A percentile compares a stretch with the other conserved stretches of the same genome.
These are phyloP conservation scores for Candida cerambycidarum DNA, from an alignment of 805 yeast species.

Conservation along the genomic window DNA sequence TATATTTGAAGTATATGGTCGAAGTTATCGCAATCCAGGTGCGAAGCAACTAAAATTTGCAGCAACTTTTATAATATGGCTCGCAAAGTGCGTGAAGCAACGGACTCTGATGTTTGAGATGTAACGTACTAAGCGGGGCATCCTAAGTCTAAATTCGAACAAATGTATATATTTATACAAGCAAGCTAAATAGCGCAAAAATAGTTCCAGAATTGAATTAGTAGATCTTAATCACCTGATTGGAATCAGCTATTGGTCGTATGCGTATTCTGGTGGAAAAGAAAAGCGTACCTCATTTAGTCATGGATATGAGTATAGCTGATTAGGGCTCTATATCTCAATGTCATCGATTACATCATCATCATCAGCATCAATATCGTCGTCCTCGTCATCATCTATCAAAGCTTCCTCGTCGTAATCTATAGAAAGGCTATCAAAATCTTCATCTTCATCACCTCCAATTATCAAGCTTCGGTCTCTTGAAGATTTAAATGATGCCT, in stretches of 20 bases:
- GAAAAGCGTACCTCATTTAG: no score
- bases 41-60: conserved; percentile 2
- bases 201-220: no score
- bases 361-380: conserved; percentile 17
- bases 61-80: conserved; percentile 2
- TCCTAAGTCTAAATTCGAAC: background rate
- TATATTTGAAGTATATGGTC: no score
- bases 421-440: conserved; percentile 22
- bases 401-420: conserved; percentile 23
- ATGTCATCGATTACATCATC: conserved; percentile 4
- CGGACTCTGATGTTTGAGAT: background rate
- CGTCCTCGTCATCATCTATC: conserved; percentile 25
- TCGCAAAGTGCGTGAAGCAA: background rate
- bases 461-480: conserved; percentile 11
- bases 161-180: background rate
- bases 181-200: background rate
- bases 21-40: conserved; percentile 1
- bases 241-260: no score
- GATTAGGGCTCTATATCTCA: background rate
- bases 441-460: conserved; percentile 22
- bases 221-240: no score
- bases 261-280: no score
- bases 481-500: conserved; percentile 14
- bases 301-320: no score
- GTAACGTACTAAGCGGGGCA: background rate